These are phyloP conservation scores for Plasmodium sp. DNA, from an alignment of 169 alveolate species.

Conservation along the genomic window DNA sequence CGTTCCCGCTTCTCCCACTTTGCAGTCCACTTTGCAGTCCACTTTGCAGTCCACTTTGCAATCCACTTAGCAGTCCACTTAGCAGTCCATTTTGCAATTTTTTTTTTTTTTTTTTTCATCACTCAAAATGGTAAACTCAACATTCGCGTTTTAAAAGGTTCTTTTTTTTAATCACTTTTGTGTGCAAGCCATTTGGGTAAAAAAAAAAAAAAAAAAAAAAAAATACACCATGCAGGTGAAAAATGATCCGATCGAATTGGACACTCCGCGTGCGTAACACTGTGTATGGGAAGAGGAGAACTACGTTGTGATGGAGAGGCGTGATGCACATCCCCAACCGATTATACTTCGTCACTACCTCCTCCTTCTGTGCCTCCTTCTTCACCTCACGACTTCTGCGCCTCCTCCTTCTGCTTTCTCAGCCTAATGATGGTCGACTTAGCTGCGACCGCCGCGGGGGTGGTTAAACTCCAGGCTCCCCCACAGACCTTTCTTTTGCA, in stretches of 20 bases:
- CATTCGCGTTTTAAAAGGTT: conserved; percentile 4
- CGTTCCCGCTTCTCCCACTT: background rate
- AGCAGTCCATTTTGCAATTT: too few species aligned
- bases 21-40: background rate
- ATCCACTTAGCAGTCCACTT: too few species aligned
- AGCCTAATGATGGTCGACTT: conserved; percentile 88
- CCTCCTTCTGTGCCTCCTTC: conserved; percentile 78
- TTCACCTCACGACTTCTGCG: conserved; percentile 69
- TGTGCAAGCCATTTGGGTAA: background rate
- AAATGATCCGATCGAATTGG: background rate
- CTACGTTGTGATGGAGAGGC: background rate
- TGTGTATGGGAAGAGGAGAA: background rate
- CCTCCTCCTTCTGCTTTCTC: conserved; percentile 85
- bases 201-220: conserved; percentile 32
- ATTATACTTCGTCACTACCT: background rate
- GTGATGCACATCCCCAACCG: background rate
- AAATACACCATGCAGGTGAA: background rate
- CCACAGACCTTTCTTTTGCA: conserved; percentile 97
- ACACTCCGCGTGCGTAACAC: background rate
- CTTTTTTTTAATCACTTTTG: conserved; percentile 3
- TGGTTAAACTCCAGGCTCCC: conserved; percentile 97
- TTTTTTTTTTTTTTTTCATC: background rate
- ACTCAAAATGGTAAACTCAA: background rate
- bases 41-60: background rate
- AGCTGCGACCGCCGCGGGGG: conserved; percentile 97